These are phyloP conservation scores for Eurotiales sp. DNA, from an alignment of 2,329 filamentous ascomycete genomes.

Conservation along the genomic window DNA sequence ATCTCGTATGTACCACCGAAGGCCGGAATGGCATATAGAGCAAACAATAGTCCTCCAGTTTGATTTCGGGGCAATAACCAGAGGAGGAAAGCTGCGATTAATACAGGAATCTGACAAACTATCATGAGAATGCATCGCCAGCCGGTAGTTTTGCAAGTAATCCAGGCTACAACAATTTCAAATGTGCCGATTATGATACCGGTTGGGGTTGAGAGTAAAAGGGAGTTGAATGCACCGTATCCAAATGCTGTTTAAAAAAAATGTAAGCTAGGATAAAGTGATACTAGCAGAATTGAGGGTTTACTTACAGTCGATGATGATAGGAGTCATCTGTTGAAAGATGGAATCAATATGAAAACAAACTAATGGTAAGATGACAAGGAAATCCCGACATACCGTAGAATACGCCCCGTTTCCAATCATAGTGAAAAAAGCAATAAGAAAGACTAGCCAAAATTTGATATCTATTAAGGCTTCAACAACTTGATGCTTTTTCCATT, in stretches of 20 bases:
- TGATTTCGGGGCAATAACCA: background rate
- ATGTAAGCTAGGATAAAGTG: no score
- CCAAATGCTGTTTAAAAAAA: no score
- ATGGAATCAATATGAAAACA: no score
- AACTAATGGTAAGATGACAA: no score
- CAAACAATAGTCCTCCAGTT: background rate
- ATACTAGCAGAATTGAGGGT: no score
- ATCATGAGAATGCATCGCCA: background rate
- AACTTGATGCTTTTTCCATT: background rate
- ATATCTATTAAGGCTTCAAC: background rate
- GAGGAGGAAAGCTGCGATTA: background rate
- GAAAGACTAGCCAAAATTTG: conserved; percentile 5
- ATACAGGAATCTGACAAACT: background rate
- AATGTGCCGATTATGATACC: no score
- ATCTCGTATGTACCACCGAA: background rate
- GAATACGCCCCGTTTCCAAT: conserved; percentile 3
- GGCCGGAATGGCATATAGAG: background rate
- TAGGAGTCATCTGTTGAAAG: no score
- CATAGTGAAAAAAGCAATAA: background rate
- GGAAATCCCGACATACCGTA: no score
- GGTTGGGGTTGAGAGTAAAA: no score
- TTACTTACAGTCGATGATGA: no score
- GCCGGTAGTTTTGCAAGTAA: background rate
- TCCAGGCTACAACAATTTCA: no score
- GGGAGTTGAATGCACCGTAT: background rate